Evolutionary conservation across 2,329 filamentous ascomycete species (phyloP), one percentile per base, ranked within the genome.

Genomic region (Pyrenochaeta sp.): DNA sequence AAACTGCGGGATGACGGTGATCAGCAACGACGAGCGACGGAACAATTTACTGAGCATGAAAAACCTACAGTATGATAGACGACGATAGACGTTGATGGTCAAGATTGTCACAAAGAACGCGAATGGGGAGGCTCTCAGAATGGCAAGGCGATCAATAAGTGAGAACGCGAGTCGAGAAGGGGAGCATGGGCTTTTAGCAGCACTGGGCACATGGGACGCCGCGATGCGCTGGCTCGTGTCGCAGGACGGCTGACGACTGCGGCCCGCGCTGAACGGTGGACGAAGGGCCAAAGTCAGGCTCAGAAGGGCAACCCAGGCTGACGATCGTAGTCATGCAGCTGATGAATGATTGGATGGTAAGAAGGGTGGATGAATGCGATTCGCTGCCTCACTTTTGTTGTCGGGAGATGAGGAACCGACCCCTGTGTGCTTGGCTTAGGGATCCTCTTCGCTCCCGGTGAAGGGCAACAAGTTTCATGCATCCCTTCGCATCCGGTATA

Each of bases 211-310:
- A 51, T 54, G 56, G 54, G 54, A 46, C 15, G 42, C 50, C 47
- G 37, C 63, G 73, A 73, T 75, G 72, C 65, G 72, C 59, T 75
- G 73, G 73, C 73, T 71, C 71, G 65, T 62, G 66, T 71, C 58
- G 62, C 61, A 68, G 61, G 56, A 66, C 60, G 66, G 69, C 68
- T 71, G 68, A 72, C 65, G 62, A 67, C 55, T 62, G 66, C 59
- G 62, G 61, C 62, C 58, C 59, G 55, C 58, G 60, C 56, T 66
- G 58, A 59, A 64, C 65, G 62, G 65, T 64, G 56, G 58, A 58
- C 52, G 51, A 53, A 64, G 61, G 62, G 54, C 64, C 57, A 69
- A 24, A 58, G 65, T 59, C 57, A 62, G 52, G 62, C 62, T 61
- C 58, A 69, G 64, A 67, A 68, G 66, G 73, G 72, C 68, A 72